Percentiles rank a stretch among this genome's conserved stretches.
Evolutionary conservation across 2,329 filamentous ascomycete species (phyloP).

Genomic region (Tolypocladium sp.): DNA sequence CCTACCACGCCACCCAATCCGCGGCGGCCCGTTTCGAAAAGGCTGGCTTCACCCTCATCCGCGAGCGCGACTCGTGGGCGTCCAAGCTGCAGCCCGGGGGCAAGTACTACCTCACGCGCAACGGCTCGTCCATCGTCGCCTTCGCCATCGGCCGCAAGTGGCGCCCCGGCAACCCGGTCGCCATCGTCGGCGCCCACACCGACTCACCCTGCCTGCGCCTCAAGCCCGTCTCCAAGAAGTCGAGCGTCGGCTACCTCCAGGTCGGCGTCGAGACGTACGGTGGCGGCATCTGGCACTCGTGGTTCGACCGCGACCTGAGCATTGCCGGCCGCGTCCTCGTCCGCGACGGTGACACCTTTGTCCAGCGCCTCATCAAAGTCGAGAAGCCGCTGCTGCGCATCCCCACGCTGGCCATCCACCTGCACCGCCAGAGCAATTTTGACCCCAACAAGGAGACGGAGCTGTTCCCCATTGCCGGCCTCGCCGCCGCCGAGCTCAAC

Average conservation of each 20-base stretch:
- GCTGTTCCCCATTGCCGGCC: constrained; percentile 83
- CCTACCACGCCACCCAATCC: constrained; percentile 86
- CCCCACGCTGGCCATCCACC: constrained; percentile 87
- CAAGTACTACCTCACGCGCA: constrained; percentile 94
- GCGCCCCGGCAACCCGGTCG: constrained; percentile 82
- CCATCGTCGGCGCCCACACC: constrained; percentile 93
- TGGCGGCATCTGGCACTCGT: constrained; percentile 94
- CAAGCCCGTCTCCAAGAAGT: constrained; percentile 90
- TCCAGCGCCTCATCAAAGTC: constrained; percentile 81
- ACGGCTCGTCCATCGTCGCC: constrained; percentile 83
- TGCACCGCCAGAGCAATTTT: constrained; percentile 79
- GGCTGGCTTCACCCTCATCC: constrained; percentile 81
- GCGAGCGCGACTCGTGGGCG: constrained; percentile 85
- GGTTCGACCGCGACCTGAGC: constrained; percentile 92
- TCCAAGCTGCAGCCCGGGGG: constrained; percentile 72
- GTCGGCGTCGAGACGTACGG: constrained; percentile 96
- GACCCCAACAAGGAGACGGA: constrained; percentile 96
- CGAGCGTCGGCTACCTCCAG: constrained; percentile 79
- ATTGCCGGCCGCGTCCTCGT: constrained; percentile 86
- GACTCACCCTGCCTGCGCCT: constrained; percentile 87
- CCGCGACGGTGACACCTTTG: constrained; percentile 60
- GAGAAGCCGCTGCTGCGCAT: constrained; percentile 86
- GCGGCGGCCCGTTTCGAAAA: constrained; percentile 67
- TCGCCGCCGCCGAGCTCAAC: constrained; percentile 84
- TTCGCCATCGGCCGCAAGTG: constrained; percentile 88